Evolutionary conservation across 805 yeast genomes (phyloP), one percentile per base, ranked within the genome.

Genomic region (Candida pseudofarinosa): DNA sequence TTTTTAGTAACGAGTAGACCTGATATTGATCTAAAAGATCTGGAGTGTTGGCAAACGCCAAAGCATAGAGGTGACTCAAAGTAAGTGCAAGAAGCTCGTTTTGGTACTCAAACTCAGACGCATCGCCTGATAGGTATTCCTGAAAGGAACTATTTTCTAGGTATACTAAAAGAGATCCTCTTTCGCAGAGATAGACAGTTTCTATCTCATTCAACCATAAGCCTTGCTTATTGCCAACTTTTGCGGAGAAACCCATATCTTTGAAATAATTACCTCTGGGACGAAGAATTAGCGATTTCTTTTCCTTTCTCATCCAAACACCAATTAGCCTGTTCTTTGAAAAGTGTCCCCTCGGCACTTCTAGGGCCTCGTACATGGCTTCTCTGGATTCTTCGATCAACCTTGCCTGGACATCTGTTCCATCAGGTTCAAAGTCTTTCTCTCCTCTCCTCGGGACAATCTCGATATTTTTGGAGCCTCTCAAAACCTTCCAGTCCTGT

Each of bases 381-480:
- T 74, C 63, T 41, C 86, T 67, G 8, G 91, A 79, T 19, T 68
- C 69, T 8, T 66, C 63, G 3, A 90, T 67, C 14, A 67, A 59
- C 3, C 56, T 45, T 3, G 53, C 58, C 57, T 86, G 93, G 4
- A 67, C 56, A 4, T 54, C 51, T 0, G 89, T 81, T 0, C 87
- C 88, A 56, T 84, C 91, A 0, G 95, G 96, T 46, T 81, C 95
- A 50, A 80, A 85, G 50, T 87, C 96, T 58, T 90, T 90, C 44
- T 81, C 89, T 2, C 96, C 96, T 46, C 91, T 67, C 50, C 80
- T 84, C 2, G 90, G 90, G 15, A 39, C 33, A n/a, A 41, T 41
- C 18, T 35, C 20, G 16, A 34, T 13, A 19, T 35, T 26, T 2
- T 19, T 14, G 8, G 35, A 18, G 13, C 43, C 44, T 33, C 40